Evolutionary conservation across 208 protist genomes (phyloP), one percentile per base, ranked within the genome.

Genomic region (Vickermania ingenoplastis): DNA sequence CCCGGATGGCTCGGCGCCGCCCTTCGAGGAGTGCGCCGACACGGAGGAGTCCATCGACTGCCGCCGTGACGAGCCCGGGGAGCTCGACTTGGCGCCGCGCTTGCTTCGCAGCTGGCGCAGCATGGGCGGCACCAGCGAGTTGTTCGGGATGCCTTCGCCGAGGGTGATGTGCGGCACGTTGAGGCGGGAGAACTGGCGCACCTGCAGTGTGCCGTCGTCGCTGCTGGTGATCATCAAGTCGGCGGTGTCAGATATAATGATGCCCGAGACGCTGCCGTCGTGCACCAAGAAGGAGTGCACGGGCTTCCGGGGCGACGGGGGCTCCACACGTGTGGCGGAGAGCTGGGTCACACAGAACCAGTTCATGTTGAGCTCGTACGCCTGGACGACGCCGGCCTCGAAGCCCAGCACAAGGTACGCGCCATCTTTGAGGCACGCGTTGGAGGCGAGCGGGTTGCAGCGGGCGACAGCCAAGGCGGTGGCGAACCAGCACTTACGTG

Each of bases 361-460:
- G 31, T 69, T 61, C 22, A 53, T n/a, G 31, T 63, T 73, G 30
- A 94, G 64, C 50, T 57, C 61, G 57, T 86, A 94, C 27, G 76
- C 59, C 69, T 92, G 84, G 48, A 95, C 24, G 0, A 83, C 66
- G 23, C 84, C 84, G 21, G 81, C 79, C 24, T 83, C 79, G 55
- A 89, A 95, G 29, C 89, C 89, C 27, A 91, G 50, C 3, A 92
- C 41, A 2, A 91, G 61, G 58, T 83, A 83, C 3, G 63, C 69
- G 17, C 71, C 75, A 36, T 4, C 51, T 4, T 60, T 57, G 24
- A 81, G 30, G 25, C 55, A 25, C 41, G 45, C 62, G 29, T 45
- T 36, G 41, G 61, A 67, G 31, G 36, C 29, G 21, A 23, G 23
- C 36, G 22, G 45, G 61, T 22, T 7, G 57, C 49, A 41, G 36